Percentiles rank a stretch among this genome's conserved stretches.
These are phyloP conservation scores for Orbilia quercus DNA, from an alignment of 2,329 filamentous ascomycete genomes.

Conservation along the genomic window DNA sequence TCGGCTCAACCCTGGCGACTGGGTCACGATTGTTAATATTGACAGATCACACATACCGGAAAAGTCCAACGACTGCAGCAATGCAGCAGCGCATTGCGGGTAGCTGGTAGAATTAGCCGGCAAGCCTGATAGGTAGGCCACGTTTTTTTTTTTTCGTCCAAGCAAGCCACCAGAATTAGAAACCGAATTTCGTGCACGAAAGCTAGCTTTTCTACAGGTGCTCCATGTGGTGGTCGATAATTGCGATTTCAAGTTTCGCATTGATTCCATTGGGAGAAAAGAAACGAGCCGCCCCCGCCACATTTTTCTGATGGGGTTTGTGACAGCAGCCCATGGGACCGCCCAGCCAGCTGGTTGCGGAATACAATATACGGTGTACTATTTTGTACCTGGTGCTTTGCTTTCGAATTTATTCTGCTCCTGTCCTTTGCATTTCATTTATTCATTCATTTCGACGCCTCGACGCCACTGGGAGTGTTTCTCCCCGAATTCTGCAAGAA, in stretches of 20 bases:
- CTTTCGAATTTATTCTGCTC: too few species aligned
- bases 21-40: slow-evolving; percentile 28
- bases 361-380: too few species aligned
- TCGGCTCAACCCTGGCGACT: slow-evolving; percentile 35
- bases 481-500: slow-evolving; percentile 6
- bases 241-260: slow-evolving; percentile 21
- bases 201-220: too few species aligned
- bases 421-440: slow-evolving; percentile 1
- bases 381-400: too few species aligned
- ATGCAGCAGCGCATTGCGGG: not conserved
- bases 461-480: slow-evolving; percentile 4
- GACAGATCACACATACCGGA: slow-evolving; percentile 32
- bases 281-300: slow-evolving; percentile 20
- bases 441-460: too few species aligned
- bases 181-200: slow-evolving; percentile 35
- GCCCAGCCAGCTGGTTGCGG: too few species aligned
- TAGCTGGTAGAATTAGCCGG: slow-evolving; percentile 42
- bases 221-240: slow-evolving; percentile 2
- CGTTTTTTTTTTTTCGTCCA: slow-evolving; percentile 24
- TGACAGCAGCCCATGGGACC: too few species aligned
- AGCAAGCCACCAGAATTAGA: slow-evolving; percentile 32
- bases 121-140: slow-evolving; percentile 15
- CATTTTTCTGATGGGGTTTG: slow-evolving; percentile 9
- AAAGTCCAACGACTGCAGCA: slow-evolving; percentile 6
- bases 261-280: slow-evolving; percentile 7